A percentile compares a stretch with the other conserved stretches of the same genome.
phyloP scores from a whole-genome alignment of 2,329 filamentous ascomycete genomes.

The Tolypocladium sp. region DNA sequence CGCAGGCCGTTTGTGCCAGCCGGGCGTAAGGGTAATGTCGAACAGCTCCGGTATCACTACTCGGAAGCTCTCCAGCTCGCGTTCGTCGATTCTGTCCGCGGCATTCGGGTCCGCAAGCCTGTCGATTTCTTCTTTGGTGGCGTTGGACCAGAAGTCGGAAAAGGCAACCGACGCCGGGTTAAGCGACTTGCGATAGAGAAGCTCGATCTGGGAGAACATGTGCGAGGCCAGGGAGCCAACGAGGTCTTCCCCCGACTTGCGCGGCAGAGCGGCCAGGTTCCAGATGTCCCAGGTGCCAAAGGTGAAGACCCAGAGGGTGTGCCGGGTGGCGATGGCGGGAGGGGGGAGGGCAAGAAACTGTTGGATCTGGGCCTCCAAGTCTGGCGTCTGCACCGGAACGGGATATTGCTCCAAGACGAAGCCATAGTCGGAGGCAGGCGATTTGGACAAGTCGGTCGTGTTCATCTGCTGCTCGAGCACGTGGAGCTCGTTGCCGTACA shows the following conservation, averaged over 20 bases:
- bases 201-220: conserved; percentile 36
- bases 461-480: conserved; percentile 25
- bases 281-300: conserved; percentile 48
- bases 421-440: conserved; percentile 32
- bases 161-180: conserved; percentile 33
- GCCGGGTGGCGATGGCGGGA: conserved; percentile 23
- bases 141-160: conserved; percentile 30
- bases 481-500: conserved; percentile 35
- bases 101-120: conserved; percentile 14
- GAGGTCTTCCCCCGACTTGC: conserved; percentile 23
- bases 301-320: conserved; percentile 43
- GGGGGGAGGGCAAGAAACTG: conserved; percentile 32
- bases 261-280: conserved; percentile 38
- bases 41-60: conserved; percentile 42
- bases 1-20: conserved; percentile 36
- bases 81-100: conserved; percentile 13
- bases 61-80: conserved; percentile 33
- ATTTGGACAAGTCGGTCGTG: conserved; percentile 18
- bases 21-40: conserved; percentile 45
- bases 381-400: conserved; percentile 24
- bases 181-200: conserved; percentile 34
- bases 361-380: conserved; percentile 34
- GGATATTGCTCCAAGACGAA: conserved; percentile 35
- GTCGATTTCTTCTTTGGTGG: conserved; percentile 14
- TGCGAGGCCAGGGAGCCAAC: conserved; percentile 26